Evolutionary conservation across 306 rosid genomes (phyloP), one percentile per base, ranked within the genome.

Genomic region (Aeschynomene evenia): DNA sequence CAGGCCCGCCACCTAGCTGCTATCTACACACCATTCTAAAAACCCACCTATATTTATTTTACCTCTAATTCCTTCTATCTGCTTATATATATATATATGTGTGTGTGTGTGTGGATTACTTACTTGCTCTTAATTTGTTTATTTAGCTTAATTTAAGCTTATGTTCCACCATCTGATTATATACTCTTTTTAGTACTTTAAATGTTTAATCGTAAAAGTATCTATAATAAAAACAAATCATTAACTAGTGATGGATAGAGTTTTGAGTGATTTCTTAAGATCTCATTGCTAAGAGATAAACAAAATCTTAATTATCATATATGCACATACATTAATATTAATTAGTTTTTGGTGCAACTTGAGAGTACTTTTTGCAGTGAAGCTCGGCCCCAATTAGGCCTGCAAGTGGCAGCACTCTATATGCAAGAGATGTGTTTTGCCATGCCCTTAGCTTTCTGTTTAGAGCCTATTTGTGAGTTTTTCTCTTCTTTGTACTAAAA

Each of bases 321-420:
- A n/a, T n/a, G n/a, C n/a, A n/a, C n/a, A n/a, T n/a, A n/a, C n/a
- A n/a, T n/a, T n/a, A n/a, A n/a, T n/a, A n/a, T n/a, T n/a, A n/a
- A n/a, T n/a, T n/a, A n/a, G n/a, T n/a, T n/a, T n/a, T 49, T 18
- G 55, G 55, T 19, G 13, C 55, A 4, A 49, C 22, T 49, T 18
- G 55, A 5, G 55, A 9, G 24, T 19, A 18, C 1, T 13, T 26
- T 26, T 26, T 13, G 37, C 37, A 14, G 8, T 12, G 36, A 54
- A 24, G 37, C 36, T 9, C 58, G 31, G 16, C 31, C n/a, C 33
- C 8, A 52, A n/a, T n/a, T n/a, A 52, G 9, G 7, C 5, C 18
- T 53, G 59, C 59, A 53, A 53, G 59, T 53, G 34, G 59, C 34
- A 23, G n/a, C n/a, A n/a, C n/a, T n/a, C 34, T 53, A n/a, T n/a